phyloP scores from a whole-genome alignment of 2,329 filamentous ascomycete species.

The Fusarium oxysporum region DNA sequence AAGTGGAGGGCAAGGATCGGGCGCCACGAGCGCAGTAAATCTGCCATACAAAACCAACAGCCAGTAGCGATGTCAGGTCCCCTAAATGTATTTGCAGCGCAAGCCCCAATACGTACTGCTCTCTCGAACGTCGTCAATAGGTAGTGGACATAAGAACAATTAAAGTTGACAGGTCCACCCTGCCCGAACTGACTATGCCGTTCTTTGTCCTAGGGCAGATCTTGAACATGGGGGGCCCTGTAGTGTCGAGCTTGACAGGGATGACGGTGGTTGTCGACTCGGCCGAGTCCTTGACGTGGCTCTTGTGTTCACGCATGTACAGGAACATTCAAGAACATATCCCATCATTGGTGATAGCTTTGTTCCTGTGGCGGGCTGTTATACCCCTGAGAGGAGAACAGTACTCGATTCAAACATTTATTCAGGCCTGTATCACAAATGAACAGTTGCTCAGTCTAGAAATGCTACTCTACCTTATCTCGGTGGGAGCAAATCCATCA shows the following conservation, averaged over 20 bases:
- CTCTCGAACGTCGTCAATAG: not conserved
- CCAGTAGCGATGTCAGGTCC: not conserved
- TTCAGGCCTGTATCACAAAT: not conserved
- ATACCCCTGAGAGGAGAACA: not conserved
- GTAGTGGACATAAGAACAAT: not conserved
- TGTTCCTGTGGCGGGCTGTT: not conserved
- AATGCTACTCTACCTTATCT: not conserved
- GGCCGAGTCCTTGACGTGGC: not conserved
- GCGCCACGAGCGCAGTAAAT: not conserved
- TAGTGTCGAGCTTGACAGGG: conserved; percentile 7
- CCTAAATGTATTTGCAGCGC: not conserved
- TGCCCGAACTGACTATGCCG: not conserved
- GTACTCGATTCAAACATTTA: not conserved
- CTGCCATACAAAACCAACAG: not conserved
- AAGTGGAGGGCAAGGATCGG: not conserved
- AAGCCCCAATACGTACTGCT: not conserved
- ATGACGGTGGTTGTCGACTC: not conserved
- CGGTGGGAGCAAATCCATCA: not conserved
- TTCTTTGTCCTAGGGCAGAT: not conserved
- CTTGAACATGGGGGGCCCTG: not conserved
- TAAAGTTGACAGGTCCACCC: not conserved
- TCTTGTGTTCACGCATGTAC: not conserved
- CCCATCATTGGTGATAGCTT: not conserved
- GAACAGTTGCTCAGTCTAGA: not conserved
- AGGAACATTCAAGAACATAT: not conserved